Evolutionary conservation across 495 filamentous ascomycete species (phyloP), one percentile per base, ranked within the genome.

Genomic region (Penicillium mononematosum): DNA sequence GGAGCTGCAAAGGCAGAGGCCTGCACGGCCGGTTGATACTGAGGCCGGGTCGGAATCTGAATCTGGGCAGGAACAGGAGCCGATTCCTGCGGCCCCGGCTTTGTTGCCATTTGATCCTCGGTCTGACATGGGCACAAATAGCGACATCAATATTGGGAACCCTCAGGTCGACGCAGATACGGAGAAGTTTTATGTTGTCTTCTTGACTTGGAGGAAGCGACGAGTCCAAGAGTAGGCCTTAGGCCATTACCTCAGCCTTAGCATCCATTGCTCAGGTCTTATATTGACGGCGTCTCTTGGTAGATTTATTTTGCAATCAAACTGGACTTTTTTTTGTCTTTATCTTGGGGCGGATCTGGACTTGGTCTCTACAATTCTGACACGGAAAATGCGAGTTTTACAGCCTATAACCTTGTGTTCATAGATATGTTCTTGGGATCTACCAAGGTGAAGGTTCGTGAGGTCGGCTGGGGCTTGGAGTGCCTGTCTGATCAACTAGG

Each of bases 71-170:
- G 39, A 39, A 19, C 20, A 53, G 14, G 43, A 41, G 29, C 19
- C 14, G 14, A 25, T 19, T 14, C 50, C 32, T 59, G 84, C 83
- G 6, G 85, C 87, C 4, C 72, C 89, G 10, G 79, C 82, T 51
- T 70, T 90, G 14, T 76, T 85, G 14, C 84, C 87, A 0, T 75
- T 75, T 89, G 8, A 89, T 84, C 67, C 85, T 39, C 85, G 7
- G 70, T 89, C 32, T 88, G 83, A 17, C 0, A 9, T 2, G 2
- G n/a, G 36, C n/a, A 17, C 36, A 9, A 17, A 39, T 39, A 39
- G 2, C 16, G 7, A n/a, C 16, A 9, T 4, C n/a, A 17, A n/a
- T 39, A 63, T 83, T 89, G 87, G 85, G 85, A 88, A 27, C 32
- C 2, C 27, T 1, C n/a, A 32, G 4, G 5, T 22, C 11, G 27